These are phyloP conservation scores for Porcisia deanei DNA, from an alignment of 208 protist species.

Conservation along the genomic window DNA sequence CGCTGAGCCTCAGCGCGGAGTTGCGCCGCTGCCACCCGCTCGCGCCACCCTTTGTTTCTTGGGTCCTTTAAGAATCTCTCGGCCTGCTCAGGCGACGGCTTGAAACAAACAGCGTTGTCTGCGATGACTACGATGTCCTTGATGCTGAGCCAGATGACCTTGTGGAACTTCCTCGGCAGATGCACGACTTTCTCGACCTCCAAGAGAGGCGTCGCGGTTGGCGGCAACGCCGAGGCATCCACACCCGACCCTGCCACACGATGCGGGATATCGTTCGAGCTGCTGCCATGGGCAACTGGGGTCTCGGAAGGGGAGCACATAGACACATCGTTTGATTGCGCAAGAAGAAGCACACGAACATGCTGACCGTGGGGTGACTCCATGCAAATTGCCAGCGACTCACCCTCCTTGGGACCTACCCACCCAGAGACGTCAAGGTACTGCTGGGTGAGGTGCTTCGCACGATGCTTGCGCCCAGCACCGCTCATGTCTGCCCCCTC, in stretches of 20 bases:
- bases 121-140: slow-evolving; percentile 77
- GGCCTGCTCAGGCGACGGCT: slow-evolving; percentile 80
- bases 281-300: not conserved
- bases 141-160: slow-evolving; percentile 86
- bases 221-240: not conserved
- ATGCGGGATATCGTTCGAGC: not conserved
- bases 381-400: slow-evolving; percentile 70
- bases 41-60: slow-evolving; percentile 38
- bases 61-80: slow-evolving; percentile 56
- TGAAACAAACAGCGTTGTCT: slow-evolving; percentile 59
- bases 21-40: slow-evolving; percentile 45
- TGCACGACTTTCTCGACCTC: slow-evolving; percentile 49
- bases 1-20: slow-evolving; percentile 35
- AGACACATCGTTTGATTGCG: not conserved
- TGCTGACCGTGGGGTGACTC: slow-evolving; percentile 75
- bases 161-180: slow-evolving; percentile 87
- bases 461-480: slow-evolving; percentile 77
- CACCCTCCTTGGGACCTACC: slow-evolving; percentile 43
- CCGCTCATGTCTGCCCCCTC: slow-evolving; percentile 61
- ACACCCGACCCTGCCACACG: not conserved
- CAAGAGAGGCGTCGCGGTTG: not conserved
- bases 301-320: not conserved
- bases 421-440: slow-evolving; percentile 67
- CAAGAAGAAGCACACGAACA: slow-evolving; percentile 55
- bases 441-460: slow-evolving; percentile 81